Percentiles rank a stretch among this genome's conserved stretches.
phyloP scores from a whole-genome alignment of 768 basidiomycete genomes.

The Termitomyces eurrhizus region DNA sequence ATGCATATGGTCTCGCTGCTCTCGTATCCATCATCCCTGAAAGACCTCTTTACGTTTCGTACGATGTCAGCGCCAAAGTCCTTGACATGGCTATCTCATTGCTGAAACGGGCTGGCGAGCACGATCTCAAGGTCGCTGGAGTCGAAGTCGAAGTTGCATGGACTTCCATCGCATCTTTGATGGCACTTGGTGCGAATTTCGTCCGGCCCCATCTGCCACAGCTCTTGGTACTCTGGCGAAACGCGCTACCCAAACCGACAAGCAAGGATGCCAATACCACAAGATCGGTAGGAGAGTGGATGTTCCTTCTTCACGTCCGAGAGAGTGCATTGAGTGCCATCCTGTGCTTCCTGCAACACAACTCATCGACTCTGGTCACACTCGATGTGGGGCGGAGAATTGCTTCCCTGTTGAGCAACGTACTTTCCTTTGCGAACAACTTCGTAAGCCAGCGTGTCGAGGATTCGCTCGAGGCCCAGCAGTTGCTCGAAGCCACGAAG shows the following conservation, averaged over 20 bases:
- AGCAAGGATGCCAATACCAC: conserved; percentile 74
- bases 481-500: conserved; percentile 26
- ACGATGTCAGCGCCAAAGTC: conserved; percentile 87
- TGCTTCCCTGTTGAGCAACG: conserved; percentile 82
- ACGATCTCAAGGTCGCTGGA: conserved; percentile 77
- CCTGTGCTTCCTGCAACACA: conserved; percentile 82
- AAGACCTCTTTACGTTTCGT: conserved; percentile 90
- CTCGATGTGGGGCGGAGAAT: conserved; percentile 90
- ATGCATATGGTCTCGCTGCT: conserved; percentile 78
- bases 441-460: conserved; percentile 71
- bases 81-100: conserved; percentile 89
- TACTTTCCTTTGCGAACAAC: conserved; percentile 84
- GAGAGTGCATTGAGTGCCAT: conserved; percentile 90
- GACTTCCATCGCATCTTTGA: conserved; percentile 86
- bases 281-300: conserved; percentile 78
- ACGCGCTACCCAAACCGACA: conserved; percentile 93
- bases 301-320: conserved; percentile 85
- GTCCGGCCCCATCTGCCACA: conserved; percentile 92
- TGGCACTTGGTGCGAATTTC: conserved; percentile 91
- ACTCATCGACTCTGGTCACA: conserved; percentile 69
- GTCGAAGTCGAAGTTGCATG: conserved; percentile 93
- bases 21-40: conserved; percentile 83
- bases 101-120: conserved; percentile 87
- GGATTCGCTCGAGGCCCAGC: conserved; percentile 48
- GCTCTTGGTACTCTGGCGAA: conserved; percentile 93